Evolutionary conservation across 129 eudicot genomes (phyloP), one percentile per base, ranked within the genome.

Genomic region (Arctium lappa): DNA sequence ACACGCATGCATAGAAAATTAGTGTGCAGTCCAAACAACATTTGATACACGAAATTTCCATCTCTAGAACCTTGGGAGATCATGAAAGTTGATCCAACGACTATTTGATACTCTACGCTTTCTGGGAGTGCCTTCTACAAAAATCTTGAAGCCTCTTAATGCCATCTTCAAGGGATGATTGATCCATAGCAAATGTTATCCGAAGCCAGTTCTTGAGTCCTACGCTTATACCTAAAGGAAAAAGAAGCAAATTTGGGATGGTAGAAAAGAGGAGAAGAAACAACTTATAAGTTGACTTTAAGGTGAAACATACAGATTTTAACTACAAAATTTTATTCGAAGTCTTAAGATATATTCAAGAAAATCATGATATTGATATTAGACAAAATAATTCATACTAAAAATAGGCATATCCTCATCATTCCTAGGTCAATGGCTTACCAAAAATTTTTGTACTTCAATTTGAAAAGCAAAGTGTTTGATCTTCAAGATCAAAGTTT

Each of bases 131-230:
- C 81, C 96, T 88, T 60, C 44, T 42, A 31, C 65, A 86, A 75
- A 91, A 91, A 68, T 87, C 87, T 33, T 84, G 86, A 15, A 91
- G n/a, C 74, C 96, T 88, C 5, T 65, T 81, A 0, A 91, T 65
- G 69, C 90, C 96, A 66, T 91, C 96, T 77, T 66, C 83, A 44
- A 91, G 91, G 44, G 73, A 77, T 32, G 96, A 88, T 46, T 87
- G 89, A 79, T 91, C 93, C 8, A 84, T 77, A 8, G 93, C 91
- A 53, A 89, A 89, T 31, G 91, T 89, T 38, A 91, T 46, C 2
- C 96, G 89, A 4, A 91, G 88, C 93, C 93, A 89, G 37, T 91
- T 86, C 85, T 89, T 84, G 22, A 84, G 83, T 46, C 96, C 96
- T 12, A 91, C 86, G n/a, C 82, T 83, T 29, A 73, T 37, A 72